phyloP scores from a whole-genome alignment of 1,139 yeast species.

The Lodderomyces elongisporus region DNA sequence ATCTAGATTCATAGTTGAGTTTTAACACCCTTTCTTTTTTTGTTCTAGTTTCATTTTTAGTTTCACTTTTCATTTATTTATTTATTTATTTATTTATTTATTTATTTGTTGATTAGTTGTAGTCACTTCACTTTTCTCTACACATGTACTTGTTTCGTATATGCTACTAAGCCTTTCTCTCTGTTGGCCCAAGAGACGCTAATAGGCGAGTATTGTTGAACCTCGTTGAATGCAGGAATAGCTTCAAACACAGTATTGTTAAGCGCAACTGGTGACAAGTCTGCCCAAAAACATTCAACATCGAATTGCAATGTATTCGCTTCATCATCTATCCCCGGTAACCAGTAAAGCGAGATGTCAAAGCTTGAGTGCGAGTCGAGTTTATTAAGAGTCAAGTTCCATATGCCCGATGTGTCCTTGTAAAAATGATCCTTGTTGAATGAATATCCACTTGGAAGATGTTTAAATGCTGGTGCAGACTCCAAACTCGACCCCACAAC shows the following conservation, averaged over 20 bases:
- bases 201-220: conserved; percentile 59
- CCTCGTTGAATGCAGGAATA: conserved; percentile 68
- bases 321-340: conserved; percentile 51
- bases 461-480: conserved; percentile 29
- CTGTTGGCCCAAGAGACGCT: conserved; percentile 62
- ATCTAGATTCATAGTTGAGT: too few species aligned
- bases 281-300: conserved; percentile 72
- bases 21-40: too few species aligned
- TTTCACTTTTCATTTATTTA: too few species aligned
- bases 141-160: conserved; percentile 25
- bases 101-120: too few species aligned
- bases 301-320: conserved; percentile 46
- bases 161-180: conserved; percentile 62
- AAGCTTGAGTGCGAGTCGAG: conserved; percentile 55
- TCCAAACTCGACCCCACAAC: conserved; percentile 4
- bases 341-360: conserved; percentile 71
- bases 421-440: conserved; percentile 51
- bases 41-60: too few species aligned
- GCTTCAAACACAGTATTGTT: conserved; percentile 36
- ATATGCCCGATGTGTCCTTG: conserved; percentile 58
- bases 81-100: too few species aligned
- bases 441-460: conserved; percentile 49
- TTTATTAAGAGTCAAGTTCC: conserved; percentile 57
- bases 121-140: too few species aligned
- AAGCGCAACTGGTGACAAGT: conserved; percentile 27